These are phyloP conservation scores for Metschnikowia lachancei DNA, from an alignment of 805 yeast species.

Conservation along the genomic window DNA sequence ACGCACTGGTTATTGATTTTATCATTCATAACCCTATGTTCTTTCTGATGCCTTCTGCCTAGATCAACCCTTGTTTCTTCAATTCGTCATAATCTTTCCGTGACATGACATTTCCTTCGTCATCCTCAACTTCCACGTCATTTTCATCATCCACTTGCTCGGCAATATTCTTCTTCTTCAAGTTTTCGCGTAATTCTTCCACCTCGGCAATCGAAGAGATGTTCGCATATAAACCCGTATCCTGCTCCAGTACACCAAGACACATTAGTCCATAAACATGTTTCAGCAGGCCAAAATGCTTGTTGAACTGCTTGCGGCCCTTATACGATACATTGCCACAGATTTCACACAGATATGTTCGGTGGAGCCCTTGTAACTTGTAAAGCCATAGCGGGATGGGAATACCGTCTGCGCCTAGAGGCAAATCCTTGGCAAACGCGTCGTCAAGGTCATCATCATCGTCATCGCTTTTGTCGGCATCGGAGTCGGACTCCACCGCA, in stretches of 20 bases:
- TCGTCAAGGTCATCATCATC: slow-evolving; percentile 32
- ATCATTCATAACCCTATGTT: no score
- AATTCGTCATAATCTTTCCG: slow-evolving; percentile 79
- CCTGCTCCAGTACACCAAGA: slow-evolving; percentile 62
- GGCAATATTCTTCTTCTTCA: slow-evolving; percentile 37
- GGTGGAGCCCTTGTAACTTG: slow-evolving; percentile 81
- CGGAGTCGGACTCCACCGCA: slow-evolving; percentile 27
- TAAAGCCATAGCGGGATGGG: slow-evolving; percentile 94
- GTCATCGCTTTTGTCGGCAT: slow-evolving; percentile 15
- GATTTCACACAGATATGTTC: slow-evolving; percentile 73
- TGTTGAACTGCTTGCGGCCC: slow-evolving; percentile 69
- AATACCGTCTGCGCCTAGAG: slow-evolving; percentile 82
- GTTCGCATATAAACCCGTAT: slow-evolving; percentile 51
- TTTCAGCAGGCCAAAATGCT: slow-evolving; percentile 69
- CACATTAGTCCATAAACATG: slow-evolving; percentile 74
- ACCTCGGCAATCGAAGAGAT: slow-evolving; percentile 72
- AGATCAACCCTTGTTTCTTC: slow-evolving; percentile 82
- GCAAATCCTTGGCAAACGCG: slow-evolving; percentile 55
- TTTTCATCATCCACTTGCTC: slow-evolving; percentile 46
- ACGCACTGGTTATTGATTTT: no score
- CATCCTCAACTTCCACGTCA: slow-evolving; percentile 83
- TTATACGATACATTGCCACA: slow-evolving; percentile 73
- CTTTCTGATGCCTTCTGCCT: slow-evolving; percentile 5
- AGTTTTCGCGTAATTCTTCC: slow-evolving; percentile 48
- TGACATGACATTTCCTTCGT: slow-evolving; percentile 89